Evolutionary conservation across 441 rosid species (phyloP).

Genomic region (Gossypium trilobum): DNA sequence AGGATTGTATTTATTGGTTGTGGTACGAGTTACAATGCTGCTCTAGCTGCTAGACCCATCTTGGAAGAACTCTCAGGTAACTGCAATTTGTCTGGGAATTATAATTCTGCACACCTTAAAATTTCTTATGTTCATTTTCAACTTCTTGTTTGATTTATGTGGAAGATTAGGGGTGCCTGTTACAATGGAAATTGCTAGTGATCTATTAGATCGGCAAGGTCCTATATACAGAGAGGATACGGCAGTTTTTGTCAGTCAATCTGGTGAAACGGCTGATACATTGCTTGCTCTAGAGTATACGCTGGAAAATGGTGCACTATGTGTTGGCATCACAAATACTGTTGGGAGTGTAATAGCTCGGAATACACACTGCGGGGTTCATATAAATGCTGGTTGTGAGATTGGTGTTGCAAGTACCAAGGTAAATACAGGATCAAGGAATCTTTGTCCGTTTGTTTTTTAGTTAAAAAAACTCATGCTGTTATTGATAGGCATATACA

Average conservation of each 20-base stretch:
- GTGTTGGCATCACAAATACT: slow-evolving; percentile 92
- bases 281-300: slow-evolving; percentile 76
- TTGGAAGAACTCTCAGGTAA: slow-evolving; percentile 88
- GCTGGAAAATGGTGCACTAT: slow-evolving; percentile 73
- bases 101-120: not conserved
- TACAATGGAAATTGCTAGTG: slow-evolving; percentile 95
- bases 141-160: not conserved
- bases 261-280: slow-evolving; percentile 98
- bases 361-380: slow-evolving; percentile 6
- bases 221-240: slow-evolving; percentile 96
- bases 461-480: not conserved
- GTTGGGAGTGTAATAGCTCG: slow-evolving; percentile 19
- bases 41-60: slow-evolving; percentile 83
- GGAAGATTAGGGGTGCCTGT: slow-evolving; percentile 62
- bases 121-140: not conserved
- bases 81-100: not conserved
- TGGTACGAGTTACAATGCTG: slow-evolving; percentile 95
- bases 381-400: slow-evolving; percentile 72
- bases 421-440: slow-evolving; percentile 27
- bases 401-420: slow-evolving; percentile 97
- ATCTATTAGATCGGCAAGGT: slow-evolving; percentile 82
- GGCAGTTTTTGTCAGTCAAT: slow-evolving; percentile 90
- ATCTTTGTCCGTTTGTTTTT: slow-evolving; percentile 9
- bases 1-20: slow-evolving; percentile 85
- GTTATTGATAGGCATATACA: slow-evolving; percentile 63